phyloP scores from a whole-genome alignment of 1,284 basidiomycete genomes.

The Malassezia nana region DNA sequence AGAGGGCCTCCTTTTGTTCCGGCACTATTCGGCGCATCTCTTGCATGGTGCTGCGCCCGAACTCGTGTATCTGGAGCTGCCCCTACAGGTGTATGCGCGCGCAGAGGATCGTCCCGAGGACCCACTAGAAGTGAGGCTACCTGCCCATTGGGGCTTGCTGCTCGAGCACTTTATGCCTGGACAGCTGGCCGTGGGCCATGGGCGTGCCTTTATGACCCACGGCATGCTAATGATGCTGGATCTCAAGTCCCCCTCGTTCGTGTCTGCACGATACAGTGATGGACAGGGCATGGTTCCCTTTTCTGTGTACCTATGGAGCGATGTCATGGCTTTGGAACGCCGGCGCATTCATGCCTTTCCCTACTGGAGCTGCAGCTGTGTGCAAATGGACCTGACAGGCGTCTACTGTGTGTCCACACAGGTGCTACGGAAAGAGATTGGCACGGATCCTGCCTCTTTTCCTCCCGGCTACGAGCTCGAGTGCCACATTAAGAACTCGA shows the following conservation, averaged over 20 bases:
- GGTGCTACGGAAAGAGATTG: slow-evolving; percentile 2
- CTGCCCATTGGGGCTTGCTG: neutral
- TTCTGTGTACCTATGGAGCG: slow-evolving; percentile 11
- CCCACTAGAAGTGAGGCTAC: neutral
- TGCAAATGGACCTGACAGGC: slow-evolving; percentile 15
- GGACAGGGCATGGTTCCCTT: neutral
- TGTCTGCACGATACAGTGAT: neutral
- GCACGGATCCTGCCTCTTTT: neutral
- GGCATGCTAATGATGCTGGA: neutral
- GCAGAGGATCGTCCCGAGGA: neutral
- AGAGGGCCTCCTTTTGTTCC: slow-evolving; percentile 25
- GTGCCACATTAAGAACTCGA: slow-evolving; percentile 2
- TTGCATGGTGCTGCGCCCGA: slow-evolving; percentile 18
- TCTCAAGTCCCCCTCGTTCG: neutral
- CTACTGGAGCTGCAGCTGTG: slow-evolving; percentile 10
- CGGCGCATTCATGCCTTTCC: neutral
- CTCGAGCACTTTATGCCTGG: neutral
- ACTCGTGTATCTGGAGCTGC: slow-evolving; percentile 27
- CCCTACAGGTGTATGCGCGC: slow-evolving; percentile 13
- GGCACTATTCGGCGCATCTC: slow-evolving; percentile 25
- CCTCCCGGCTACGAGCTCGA: neutral
- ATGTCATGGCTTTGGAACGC: neutral
- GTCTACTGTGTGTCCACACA: slow-evolving; percentile 14
- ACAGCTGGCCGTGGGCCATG: slow-evolving; percentile 7
- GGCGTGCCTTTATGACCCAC: slow-evolving; percentile 7